A percentile compares a stretch with the other conserved stretches of the same genome.
Conservation (phyloP, 2,329 filamentous ascomycete genomes). For the Helotiales sp. region DNA sequence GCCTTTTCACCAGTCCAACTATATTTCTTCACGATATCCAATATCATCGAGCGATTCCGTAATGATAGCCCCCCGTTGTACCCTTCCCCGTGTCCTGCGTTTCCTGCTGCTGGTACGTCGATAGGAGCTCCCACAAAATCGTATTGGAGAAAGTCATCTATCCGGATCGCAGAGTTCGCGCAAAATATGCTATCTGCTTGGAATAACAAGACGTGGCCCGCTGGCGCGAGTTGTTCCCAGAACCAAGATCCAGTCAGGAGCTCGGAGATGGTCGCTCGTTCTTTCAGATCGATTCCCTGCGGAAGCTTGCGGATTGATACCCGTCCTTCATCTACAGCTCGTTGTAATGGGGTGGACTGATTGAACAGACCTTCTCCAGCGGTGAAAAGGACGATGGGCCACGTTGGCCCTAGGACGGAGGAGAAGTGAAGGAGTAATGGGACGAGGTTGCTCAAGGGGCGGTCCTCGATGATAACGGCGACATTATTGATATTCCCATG, state of each 20-base stretch:
- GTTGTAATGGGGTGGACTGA: slow-evolving; percentile 29
- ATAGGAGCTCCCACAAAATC: slow-evolving; percentile 37
- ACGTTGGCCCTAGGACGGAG: slow-evolving; percentile 40
- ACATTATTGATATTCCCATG: too few species aligned
- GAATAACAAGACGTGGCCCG: slow-evolving; percentile 33
- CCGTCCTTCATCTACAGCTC: slow-evolving; percentile 32
- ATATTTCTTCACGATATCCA: slow-evolving; percentile 20
- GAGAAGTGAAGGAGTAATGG: slow-evolving; percentile 39
- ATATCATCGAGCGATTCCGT: slow-evolving; percentile 35
- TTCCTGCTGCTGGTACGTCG: slow-evolving; percentile 10
- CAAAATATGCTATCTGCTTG: slow-evolving; percentile 35
- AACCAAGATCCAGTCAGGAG: slow-evolving; percentile 32
- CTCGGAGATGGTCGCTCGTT: slow-evolving; percentile 34
- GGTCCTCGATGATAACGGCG: slow-evolving; percentile 37
- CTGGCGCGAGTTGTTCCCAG: slow-evolving; percentile 34
- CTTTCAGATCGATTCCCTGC: slow-evolving; percentile 32
- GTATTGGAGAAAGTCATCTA: slow-evolving; percentile 35
- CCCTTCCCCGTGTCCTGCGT: slow-evolving; percentile 6
- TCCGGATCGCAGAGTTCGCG: slow-evolving; percentile 23
- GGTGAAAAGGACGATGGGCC: slow-evolving; percentile 44
- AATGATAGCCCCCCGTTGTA: slow-evolving; percentile 39
- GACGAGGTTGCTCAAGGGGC: slow-evolving; percentile 31
- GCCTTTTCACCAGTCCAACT: slow-evolving; percentile 11
- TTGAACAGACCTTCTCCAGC: slow-evolving; percentile 12
- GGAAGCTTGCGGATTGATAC: slow-evolving; percentile 39